Evolutionary conservation across 257 asterid species (phyloP), one percentile per base, ranked within the genome.

Genomic region (Prunella vulgaris): DNA sequence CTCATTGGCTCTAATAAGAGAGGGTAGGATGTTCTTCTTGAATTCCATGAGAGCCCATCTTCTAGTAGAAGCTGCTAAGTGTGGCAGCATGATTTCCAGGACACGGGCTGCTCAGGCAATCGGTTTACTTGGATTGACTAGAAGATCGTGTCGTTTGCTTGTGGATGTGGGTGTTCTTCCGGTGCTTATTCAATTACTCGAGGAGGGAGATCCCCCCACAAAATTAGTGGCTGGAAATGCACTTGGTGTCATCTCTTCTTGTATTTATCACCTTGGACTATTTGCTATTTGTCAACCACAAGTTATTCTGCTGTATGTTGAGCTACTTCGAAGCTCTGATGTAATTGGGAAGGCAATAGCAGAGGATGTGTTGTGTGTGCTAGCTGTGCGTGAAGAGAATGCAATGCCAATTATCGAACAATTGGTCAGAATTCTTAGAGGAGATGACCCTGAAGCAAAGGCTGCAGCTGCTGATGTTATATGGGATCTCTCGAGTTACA

Each of bases 51-150:
- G 58, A 9, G 73, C 73, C 52, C 21, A 68, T 67, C 74, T 68
- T 79, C 88, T 88, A 33, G 81, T 85, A 60, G 88, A 82, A 69
- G 84, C 92, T 42, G 87, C 82, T 42, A 62, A 77, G 35, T 22
- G 51, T 69, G 95, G 95, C 61, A 70, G 83, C 77, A 61, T 76
- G 82, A 40, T 76, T 53, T 88, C 95, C 61, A 84, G 92, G 77
- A 79, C 87, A 38, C 65, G 92, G 70, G 90, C 90, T 20, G 92
- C 92, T 74, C 92, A 88, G 66, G 88, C 86, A 37, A 79, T 85
- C 28, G 92, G 90, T 59, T 66, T 84, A 37, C 84, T 88, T 28
- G 92, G 86, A 60, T 42, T 84, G 80, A 80, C 73, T 14, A 84
- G 79, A 80, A 74, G 80, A 61, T 83, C 87, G 17, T 76, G 86